Evolutionary conservation across 441 rosid species (phyloP).

Genomic region (Pelargonium hybrid): DNA sequence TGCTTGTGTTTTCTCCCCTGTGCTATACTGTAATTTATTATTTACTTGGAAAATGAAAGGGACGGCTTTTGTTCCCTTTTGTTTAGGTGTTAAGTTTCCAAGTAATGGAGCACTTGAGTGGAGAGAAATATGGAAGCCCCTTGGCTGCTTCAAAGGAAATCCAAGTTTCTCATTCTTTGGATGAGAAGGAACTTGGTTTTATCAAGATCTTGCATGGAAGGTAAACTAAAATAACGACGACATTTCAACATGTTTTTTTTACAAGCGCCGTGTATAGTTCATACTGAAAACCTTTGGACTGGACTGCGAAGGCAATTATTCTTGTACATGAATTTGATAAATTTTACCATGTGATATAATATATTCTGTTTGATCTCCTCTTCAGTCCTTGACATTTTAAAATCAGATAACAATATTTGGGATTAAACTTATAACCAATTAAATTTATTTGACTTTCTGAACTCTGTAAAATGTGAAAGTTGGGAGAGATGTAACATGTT

Average conservation of each 20-base stretch:
- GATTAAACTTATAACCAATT: neutral
- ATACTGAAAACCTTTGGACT: neutral
- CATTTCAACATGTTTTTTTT: neutral
- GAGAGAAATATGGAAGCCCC: conserved; percentile 22
- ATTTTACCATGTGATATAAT: neutral
- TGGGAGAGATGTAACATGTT: neutral
- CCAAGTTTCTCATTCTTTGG: conserved; percentile 18
- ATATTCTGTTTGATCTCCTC: neutral
- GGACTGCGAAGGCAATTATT: conserved; percentile 6
- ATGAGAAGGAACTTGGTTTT: conserved; percentile 45
- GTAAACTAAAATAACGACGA: conserved; percentile 29
- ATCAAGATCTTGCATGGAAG: conserved; percentile 64
- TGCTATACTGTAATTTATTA: neutral
- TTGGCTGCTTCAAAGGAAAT: conserved; percentile 31
- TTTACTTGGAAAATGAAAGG: conserved; percentile 11
- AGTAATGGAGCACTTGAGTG: conserved; percentile 20
- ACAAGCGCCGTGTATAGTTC: neutral
- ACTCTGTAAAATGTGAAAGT: neutral
- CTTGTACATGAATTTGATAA: neutral
- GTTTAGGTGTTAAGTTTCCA: conserved; percentile 56
- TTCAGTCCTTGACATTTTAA: neutral
- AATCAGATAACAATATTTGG: neutral
- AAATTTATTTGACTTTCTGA: neutral
- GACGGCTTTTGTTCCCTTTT: conserved; percentile 11
- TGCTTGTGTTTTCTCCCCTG: conserved; percentile 17